Evolutionary conservation across 2,329 filamentous ascomycete genomes (phyloP).

Genomic region (Pseudogymnoascus sp.): DNA sequence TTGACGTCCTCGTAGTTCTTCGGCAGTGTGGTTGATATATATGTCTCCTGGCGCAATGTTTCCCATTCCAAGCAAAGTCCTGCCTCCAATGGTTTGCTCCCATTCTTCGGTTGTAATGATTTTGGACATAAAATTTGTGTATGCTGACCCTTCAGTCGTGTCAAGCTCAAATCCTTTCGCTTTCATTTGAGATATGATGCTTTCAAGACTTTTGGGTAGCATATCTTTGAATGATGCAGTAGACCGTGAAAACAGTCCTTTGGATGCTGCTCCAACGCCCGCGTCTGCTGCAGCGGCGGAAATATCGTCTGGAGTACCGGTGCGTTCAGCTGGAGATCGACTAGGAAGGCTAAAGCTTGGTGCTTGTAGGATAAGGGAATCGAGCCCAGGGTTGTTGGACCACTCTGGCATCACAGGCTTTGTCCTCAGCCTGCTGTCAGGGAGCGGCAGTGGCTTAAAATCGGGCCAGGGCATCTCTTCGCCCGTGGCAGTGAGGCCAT

Average conservation of each 20-base stretch:
- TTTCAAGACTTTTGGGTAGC: slow-evolving; percentile 27
- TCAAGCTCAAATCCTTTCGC: slow-evolving; percentile 15
- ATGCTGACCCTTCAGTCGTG: background rate
- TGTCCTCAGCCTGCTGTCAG: background rate
- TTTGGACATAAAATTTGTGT: slow-evolving; percentile 26
- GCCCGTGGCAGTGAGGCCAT: background rate
- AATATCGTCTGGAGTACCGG: background rate
- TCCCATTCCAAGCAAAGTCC: slow-evolving; percentile 28
- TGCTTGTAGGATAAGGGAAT: slow-evolving; percentile 1
- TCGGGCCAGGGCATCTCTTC: slow-evolving; percentile 11
- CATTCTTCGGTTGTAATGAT: slow-evolving; percentile 38
- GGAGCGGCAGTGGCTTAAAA: background rate
- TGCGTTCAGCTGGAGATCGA: background rate
- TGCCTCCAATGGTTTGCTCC: slow-evolving; percentile 36
- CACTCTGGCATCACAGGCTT: slow-evolving; percentile 9
- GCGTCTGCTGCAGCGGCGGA: background rate
- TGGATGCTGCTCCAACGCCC: background rate
- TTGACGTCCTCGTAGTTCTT: slow-evolving; percentile 15
- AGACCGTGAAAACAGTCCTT: background rate
- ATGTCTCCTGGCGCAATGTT: slow-evolving; percentile 32
- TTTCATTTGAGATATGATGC: slow-evolving; percentile 28
- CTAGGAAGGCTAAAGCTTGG: background rate
- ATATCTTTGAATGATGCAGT: slow-evolving; percentile 22
- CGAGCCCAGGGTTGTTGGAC: slow-evolving; percentile 7
- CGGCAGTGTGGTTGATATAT: slow-evolving; percentile 32